Percentiles rank a stretch among this genome's conserved stretches.
phyloP scores from a whole-genome alignment of 768 basidiomycete species.

The Tubosaeta sp. region DNA sequence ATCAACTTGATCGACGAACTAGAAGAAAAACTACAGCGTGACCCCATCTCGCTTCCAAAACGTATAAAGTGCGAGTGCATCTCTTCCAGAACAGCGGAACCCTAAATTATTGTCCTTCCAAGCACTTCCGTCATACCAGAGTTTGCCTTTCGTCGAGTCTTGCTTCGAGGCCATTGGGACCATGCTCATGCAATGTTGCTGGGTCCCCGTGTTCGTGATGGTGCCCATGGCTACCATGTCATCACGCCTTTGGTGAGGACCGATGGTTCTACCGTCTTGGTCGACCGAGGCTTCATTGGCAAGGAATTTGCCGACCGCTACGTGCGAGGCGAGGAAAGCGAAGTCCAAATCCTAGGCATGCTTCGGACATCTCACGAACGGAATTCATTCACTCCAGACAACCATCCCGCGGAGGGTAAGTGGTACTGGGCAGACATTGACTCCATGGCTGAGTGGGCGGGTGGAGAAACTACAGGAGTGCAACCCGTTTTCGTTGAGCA shows the following conservation, averaged over 20 bases:
- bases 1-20: slow-evolving; percentile 89
- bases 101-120: slow-evolving; percentile 18
- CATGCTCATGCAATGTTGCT: slow-evolving; percentile 74
- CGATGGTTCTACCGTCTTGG: slow-evolving; percentile 79
- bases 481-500: slow-evolving; percentile 90
- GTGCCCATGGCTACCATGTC: slow-evolving; percentile 82
- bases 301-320: slow-evolving; percentile 46
- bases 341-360: slow-evolving; percentile 82
- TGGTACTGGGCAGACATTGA: slow-evolving; percentile 94
- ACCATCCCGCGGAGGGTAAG: slow-evolving; percentile 68
- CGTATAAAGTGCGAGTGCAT: slow-evolving; percentile 72
- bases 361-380: slow-evolving; percentile 70
- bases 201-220: slow-evolving; percentile 83
- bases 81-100: slow-evolving; percentile 10
- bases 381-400: slow-evolving; percentile 85
- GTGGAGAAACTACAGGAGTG: slow-evolving; percentile 65
- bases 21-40: slow-evolving; percentile 80
- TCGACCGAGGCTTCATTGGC: slow-evolving; percentile 88
- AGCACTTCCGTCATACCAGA: slow-evolving; percentile 79
- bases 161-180: slow-evolving; percentile 74
- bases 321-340: slow-evolving; percentile 40
- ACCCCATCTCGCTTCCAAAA: slow-evolving; percentile 73
- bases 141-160: slow-evolving; percentile 84
- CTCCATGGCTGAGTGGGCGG: slow-evolving; percentile 73
- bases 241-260: slow-evolving; percentile 81